Base-by-base conservation (phyloP, 441 rosid genomes). In the Hura crepitans region DNA sequence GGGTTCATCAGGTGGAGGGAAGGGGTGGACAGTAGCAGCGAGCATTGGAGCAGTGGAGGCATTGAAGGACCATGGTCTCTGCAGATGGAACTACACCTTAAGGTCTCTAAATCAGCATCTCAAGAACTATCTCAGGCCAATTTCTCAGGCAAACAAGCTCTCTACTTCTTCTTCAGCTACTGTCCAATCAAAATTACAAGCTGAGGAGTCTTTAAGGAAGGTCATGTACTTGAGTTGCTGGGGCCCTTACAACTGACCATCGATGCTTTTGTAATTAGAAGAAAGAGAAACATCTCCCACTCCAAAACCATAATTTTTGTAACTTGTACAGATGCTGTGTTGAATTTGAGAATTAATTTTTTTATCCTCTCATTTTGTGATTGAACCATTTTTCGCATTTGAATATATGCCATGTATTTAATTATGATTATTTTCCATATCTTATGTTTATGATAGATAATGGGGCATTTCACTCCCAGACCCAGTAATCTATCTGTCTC, bases 1-100 rank as follows among this genome's bases (percentile, higher is more conserved):
- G 83, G 79, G 78, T 67, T 72, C 74, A 4, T n/a, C n/a, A n/a
- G n/a, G n/a, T n/a, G 30, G 78, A 18, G 77, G 78, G 42, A 81
- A 61, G 70, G 78, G 80, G 5, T 84, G 85, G 86, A 42, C 66
- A 0, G 90, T 71, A 1, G 85, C 81, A 56, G 74, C 81, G 0
- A 73, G 83, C 59, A 72, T 81, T 18, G 84, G 78, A 61, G 83
- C 81, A 0, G 82, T 82, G 39, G 86, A 78, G 72, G 86, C 83
- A 5, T 25, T 81, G n/a, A 83, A 86, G 59, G 82, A 84, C 37
- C 85, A 83, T 63, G 85, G 82, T 0, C 65, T 82, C 42, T 80
- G 80, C 71, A 72, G 87, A 66, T 81, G 85, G 84, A 84, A 79
- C 54, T 74, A 74, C 64, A 31, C 76, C 17, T 9, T 77, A 17